Percentiles rank a stretch among this genome's conserved stretches.
Evolutionary conservation across 1,284 basidiomycete genomes (phyloP).

Genomic region (Puccinia polysora): DNA sequence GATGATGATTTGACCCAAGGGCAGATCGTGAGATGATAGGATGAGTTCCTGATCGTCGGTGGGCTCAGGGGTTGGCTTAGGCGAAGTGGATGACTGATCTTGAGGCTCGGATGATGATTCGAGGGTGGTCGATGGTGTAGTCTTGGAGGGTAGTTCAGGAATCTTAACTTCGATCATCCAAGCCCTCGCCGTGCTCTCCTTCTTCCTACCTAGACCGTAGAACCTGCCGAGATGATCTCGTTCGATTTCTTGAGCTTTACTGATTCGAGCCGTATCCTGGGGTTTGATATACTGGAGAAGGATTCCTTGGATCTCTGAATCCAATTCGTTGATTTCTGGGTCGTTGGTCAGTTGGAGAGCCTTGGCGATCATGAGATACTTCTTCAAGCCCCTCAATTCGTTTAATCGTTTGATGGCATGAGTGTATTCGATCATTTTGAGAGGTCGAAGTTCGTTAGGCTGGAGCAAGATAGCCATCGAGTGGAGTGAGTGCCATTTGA

Average conservation of each 20-base stretch:
- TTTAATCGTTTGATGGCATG: slow-evolving; percentile 8
- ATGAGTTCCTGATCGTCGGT: neutral
- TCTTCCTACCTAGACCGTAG: slow-evolving; percentile 77
- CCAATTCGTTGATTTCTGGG: neutral
- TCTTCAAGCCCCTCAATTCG: slow-evolving; percentile 13
- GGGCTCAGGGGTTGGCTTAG: neutral
- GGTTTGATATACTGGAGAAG: slow-evolving; percentile 17
- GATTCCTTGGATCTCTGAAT: slow-evolving; percentile 3
- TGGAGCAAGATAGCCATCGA: slow-evolving; percentile 11
- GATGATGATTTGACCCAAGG: slow-evolving; percentile 13
- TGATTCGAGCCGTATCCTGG: neutral
- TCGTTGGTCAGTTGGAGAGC: neutral
- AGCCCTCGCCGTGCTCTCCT: slow-evolving; percentile 78
- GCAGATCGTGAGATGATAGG: neutral
- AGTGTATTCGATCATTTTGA: slow-evolving; percentile 34
- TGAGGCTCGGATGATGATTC: neutral
- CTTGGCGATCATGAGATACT: slow-evolving; percentile 23
- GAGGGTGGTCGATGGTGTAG: neutral
- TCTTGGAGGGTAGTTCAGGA: neutral
- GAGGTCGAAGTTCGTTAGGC: slow-evolving; percentile 8
- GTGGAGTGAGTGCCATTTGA: slow-evolving; percentile 20
- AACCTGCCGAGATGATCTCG: slow-evolving; percentile 68
- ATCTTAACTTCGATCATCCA: slow-evolving; percentile 68
- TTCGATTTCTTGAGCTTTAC: neutral
- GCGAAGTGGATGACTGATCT: neutral